Base-by-base conservation (phyloP, 495 filamentous ascomycete genomes). In the Penicillium ochrochloron region DNA sequence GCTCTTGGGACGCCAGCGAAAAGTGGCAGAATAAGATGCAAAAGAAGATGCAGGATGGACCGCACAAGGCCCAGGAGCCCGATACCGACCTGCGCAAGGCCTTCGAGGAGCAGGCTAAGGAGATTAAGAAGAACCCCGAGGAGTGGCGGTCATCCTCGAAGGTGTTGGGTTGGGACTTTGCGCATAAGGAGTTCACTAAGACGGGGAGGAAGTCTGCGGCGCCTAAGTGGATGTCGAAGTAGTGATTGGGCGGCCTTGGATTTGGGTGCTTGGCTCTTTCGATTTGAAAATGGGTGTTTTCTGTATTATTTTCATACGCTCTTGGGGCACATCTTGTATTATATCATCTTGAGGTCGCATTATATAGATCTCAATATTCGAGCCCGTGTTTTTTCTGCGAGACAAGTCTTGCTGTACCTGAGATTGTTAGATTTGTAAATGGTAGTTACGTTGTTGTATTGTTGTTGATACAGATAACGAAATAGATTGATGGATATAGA, bases 71-170 rank as follows among this genome's bases (percentile, higher is more conserved):
- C n/a, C 70, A 73, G 59, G 60, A 81, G 64, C 66, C 77, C 0
- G 66, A 79, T 31, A 60, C 69, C 9, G 42, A 70, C 2, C 39
- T 71, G 59, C 71, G 72, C 5, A 67, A 75, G 57, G 70, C 71
- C 2, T 78, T 63, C 59, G 63, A 79, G 73, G 76, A 84, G 66
- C 84, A 89, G 71, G 90, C 87, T 10, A 74, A 87, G 82, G 78
- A 83, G 66, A 62, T 91, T 65, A 74, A 90, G 48, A 65, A 76
- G 50, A 71, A 77, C 12, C 69, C 70, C 64, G 68, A 73, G 59
- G 31, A 68, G 1, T 83, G 80, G 80, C 68, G 74, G 64, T 78
- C 80, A 35, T 81, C 80, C 17, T 83, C 79, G 79, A 75, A 81
- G 73, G 77, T 71, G n/a, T 23, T 82, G 59, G 80, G 80, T 23